Conservation (phyloP, 164 flowering plant genomes). For the Umbilicus rupestris region DNA sequence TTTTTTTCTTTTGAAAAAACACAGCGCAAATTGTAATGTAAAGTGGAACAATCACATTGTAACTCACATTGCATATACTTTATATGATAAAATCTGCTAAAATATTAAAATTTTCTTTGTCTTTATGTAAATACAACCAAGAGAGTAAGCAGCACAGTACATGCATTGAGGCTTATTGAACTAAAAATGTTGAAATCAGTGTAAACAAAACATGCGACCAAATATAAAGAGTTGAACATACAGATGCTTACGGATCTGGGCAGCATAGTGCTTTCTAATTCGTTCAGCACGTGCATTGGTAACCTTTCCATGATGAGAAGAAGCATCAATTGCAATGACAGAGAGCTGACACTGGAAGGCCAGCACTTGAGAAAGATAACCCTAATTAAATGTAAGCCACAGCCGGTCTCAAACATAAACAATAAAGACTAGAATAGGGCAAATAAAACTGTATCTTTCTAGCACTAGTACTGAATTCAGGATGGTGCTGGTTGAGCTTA, state of each 20-base stretch:
- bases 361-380: conserved; percentile 89
- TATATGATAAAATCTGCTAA: background rate
- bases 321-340: conserved; percentile 82
- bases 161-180: background rate
- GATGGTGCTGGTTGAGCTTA: background rate
- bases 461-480: background rate
- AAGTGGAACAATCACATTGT: background rate
- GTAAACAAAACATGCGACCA: background rate
- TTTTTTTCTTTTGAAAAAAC: no score
- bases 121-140: background rate
- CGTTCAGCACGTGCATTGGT: conserved; percentile 64
- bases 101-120: background rate
- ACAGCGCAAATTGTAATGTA: background rate
- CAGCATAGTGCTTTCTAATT: conserved; percentile 66
- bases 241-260: conserved; percentile 46
- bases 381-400: conserved; percentile 28
- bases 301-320: conserved; percentile 71
- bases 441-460: background rate
- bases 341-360: conserved; percentile 62
- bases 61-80: background rate
- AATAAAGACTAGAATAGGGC: background rate
- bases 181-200: background rate
- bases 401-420: background rate
- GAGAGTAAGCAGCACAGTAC: background rate
- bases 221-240: conserved; percentile 17